Percentiles rank a stretch among this genome's conserved stretches.
These are phyloP conservation scores for Drechslerella dactyloides DNA, from an alignment of 2,329 filamentous ascomycete species.

Conservation along the genomic window DNA sequence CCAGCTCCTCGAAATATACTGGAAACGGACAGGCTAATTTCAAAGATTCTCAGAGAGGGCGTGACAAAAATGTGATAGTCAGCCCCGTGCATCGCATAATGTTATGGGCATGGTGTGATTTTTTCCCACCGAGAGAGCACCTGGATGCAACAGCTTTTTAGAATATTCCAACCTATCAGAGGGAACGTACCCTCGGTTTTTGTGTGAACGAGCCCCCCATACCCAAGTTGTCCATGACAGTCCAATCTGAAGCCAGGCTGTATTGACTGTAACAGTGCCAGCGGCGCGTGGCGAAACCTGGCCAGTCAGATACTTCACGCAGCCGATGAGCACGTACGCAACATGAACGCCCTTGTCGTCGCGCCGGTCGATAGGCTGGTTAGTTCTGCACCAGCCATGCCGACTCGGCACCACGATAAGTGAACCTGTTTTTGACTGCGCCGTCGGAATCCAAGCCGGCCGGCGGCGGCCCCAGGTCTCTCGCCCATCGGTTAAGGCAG, in stretches of 20 bases:
- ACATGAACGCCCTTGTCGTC: conserved; percentile 29
- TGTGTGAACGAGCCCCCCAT: neutral
- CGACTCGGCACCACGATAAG: neutral
- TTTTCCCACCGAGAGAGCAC: neutral
- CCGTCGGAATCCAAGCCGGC: too few relatives aligned
- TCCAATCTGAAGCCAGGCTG: conserved; percentile 16
- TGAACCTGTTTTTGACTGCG: too few relatives aligned
- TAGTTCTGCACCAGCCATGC: neutral
- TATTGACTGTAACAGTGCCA: conserved; percentile 11
- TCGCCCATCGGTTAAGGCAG: too few relatives aligned
- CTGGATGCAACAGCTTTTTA: too few relatives aligned
- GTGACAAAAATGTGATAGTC: conserved; percentile 8
- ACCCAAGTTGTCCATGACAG: conserved; percentile 6
- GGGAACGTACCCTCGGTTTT: neutral
- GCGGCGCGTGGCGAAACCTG: conserved; percentile 29
- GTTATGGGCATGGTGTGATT: neutral
- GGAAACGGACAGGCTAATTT: conserved; percentile 6
- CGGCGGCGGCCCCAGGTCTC: too few relatives aligned
- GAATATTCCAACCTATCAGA: conserved; percentile 2
- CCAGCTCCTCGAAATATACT: conserved; percentile 8
- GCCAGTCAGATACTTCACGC: conserved; percentile 29
- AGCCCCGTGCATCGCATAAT: neutral
- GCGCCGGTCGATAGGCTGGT: conserved; percentile 25
- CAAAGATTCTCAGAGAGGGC: neutral
- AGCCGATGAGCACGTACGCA: conserved; percentile 17